These are phyloP conservation scores for Saitoella complicata DNA, from an alignment of 805 yeast genomes.

Conservation along the genomic window DNA sequence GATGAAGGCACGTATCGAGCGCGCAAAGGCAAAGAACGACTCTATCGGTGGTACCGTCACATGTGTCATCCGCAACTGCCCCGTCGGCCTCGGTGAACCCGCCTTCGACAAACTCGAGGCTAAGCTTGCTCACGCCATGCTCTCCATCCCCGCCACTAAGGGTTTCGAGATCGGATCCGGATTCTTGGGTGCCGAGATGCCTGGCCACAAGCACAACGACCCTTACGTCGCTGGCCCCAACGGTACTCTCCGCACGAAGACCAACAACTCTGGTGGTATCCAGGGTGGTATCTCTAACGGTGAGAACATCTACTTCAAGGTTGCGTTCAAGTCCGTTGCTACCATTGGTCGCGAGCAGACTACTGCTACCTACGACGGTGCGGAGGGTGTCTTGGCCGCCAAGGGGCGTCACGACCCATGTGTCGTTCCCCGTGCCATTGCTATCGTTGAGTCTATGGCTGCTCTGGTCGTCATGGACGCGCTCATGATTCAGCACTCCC, in stretches of 20 bases:
- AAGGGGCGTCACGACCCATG: conserved; percentile 98
- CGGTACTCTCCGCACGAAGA: conserved; percentile 60
- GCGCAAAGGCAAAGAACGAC: conserved; percentile 70
- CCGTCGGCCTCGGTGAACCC: conserved; percentile 95
- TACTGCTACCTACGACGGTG: conserved; percentile 80
- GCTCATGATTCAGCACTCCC: conserved; percentile 65
- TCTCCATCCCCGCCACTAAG: conserved; percentile 93
- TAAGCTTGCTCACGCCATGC: conserved; percentile 89
- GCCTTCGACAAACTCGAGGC: conserved; percentile 96
- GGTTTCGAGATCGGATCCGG: conserved; percentile 98
- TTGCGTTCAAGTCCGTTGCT: conserved; percentile 97
- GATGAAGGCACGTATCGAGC: conserved; percentile 78
- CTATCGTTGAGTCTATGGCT: conserved; percentile 96
- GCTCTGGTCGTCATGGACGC: conserved; percentile 87
- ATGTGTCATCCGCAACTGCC: conserved; percentile 87
- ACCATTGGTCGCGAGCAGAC: conserved; percentile 87
- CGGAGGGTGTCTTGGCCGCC: conserved; percentile 75
- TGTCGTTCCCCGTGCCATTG: conserved; percentile 96
- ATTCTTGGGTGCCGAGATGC: conserved; percentile 71
- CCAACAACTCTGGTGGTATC: conserved; percentile 91
- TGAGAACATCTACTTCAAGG: conserved; percentile 82
- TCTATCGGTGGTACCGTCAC: conserved; percentile 97
- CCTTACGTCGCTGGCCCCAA: conserved; percentile 41
- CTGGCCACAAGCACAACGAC: conserved; percentile 92
- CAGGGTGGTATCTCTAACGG: conserved; percentile 98